A percentile compares a stretch with the other conserved stretches of the same genome.
Evolutionary conservation across 768 basidiomycete genomes (phyloP).

Genomic region (Mycena vitilis): DNA sequence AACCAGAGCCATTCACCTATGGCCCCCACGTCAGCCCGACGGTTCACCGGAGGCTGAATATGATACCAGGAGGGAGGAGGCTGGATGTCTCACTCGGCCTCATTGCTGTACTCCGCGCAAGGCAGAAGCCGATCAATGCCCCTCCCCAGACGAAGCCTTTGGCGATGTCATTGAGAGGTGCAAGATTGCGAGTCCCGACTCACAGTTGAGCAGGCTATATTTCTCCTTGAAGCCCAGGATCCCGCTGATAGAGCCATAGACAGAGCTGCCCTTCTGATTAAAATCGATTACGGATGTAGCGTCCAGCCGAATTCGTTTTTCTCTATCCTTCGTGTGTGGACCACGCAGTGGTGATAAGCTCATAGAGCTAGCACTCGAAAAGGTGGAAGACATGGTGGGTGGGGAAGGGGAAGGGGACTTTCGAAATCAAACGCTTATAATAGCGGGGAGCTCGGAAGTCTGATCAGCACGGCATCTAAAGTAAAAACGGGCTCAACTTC

Average conservation of each 20-base stretch:
- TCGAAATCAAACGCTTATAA: too few species aligned
- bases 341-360: not conserved
- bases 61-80: not conserved
- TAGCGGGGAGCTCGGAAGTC: too few species aligned
- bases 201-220: conserved; percentile 39
- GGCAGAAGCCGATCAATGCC: conserved; percentile 41
- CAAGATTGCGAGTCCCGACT: not conserved
- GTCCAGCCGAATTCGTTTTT: not conserved
- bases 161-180: not conserved
- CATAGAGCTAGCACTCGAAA: too few species aligned
- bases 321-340: conserved; percentile 6
- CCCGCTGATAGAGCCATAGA: conserved; percentile 41
- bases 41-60: too few species aligned
- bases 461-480: too few species aligned
- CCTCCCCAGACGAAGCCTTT: conserved; percentile 43
- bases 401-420: too few species aligned
- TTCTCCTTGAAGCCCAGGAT: conserved; percentile 42
- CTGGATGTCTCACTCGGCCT: conserved; percentile 14
- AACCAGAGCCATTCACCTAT: conserved; percentile 44
- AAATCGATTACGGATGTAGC: not conserved
- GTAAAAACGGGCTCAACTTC: too few species aligned
- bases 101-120: conserved; percentile 37
- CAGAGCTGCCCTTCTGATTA: not conserved
- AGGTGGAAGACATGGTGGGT: too few species aligned
- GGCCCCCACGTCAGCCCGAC: not conserved